Percentiles rank a stretch among this genome's conserved stretches.
Conservation (phyloP, 352 stramenopile species). For the Globisporangium paddicum region DNA sequence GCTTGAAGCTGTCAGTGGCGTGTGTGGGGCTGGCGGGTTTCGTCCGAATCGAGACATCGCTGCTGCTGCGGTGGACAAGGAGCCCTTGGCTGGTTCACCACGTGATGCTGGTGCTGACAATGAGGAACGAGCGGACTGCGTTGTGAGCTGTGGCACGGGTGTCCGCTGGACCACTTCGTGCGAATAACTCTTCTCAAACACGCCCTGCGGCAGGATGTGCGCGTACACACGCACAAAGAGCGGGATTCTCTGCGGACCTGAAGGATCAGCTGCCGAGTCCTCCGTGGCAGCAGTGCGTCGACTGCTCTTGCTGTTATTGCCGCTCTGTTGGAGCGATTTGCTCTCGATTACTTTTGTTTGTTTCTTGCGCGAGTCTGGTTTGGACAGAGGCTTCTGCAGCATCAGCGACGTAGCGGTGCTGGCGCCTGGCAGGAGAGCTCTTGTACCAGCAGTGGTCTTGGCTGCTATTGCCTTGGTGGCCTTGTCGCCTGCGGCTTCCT, state of each 20-base stretch:
- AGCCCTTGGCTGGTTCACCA: background rate
- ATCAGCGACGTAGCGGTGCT: background rate
- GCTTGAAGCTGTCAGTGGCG: conserved; percentile 6
- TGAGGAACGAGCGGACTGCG: background rate
- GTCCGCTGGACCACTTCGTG: conserved; percentile 27
- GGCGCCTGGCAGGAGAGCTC: background rate
- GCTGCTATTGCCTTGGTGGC: background rate
- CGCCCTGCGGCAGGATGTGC: conserved; percentile 41
- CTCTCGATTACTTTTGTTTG: background rate
- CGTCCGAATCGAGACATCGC: background rate
- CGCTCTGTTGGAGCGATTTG: background rate
- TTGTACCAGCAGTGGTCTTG: background rate
- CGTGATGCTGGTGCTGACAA: background rate
- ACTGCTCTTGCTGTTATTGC: conserved; percentile 12
- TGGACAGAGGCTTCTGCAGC: conserved; percentile 1
- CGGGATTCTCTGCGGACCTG: conserved; percentile 6
- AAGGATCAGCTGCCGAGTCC: background rate
- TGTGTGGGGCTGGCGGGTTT: background rate
- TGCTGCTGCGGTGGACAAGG: background rate
- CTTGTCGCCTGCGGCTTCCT: conserved; percentile 43
- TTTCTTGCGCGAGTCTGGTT: background rate
- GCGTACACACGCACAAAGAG: conserved; percentile 53
- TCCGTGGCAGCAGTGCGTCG: background rate
- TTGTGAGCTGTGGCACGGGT: conserved; percentile 20
- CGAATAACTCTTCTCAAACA: conserved; percentile 51